phyloP scores from a whole-genome alignment of 441 rosid genomes.

The Theobroma grandiflorum region DNA sequence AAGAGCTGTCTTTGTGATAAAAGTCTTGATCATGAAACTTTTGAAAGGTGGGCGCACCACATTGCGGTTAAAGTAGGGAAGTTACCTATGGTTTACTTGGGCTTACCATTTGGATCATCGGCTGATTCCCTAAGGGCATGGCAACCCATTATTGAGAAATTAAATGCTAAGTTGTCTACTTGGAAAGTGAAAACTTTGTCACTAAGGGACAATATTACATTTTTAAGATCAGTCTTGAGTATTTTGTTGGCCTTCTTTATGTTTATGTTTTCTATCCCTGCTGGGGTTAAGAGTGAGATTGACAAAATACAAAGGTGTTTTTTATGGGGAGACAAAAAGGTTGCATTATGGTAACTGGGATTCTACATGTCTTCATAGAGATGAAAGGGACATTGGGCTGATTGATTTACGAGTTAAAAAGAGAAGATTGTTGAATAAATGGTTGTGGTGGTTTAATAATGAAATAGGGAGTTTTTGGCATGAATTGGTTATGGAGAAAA shows the following conservation, averaged over 20 bases:
- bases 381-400: too few species aligned
- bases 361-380: too few species aligned
- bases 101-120: neutral
- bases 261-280: too few species aligned
- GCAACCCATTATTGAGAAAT: neutral
- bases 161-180: neutral
- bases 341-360: too few species aligned
- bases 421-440: too few species aligned
- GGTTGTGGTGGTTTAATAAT: too few species aligned
- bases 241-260: neutral
- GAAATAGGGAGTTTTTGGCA: too few species aligned
- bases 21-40: rapidly evolving
- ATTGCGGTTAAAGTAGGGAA: too few species aligned
- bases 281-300: too few species aligned
- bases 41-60: neutral
- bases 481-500: neutral
- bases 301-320: too few species aligned
- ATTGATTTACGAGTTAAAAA: too few species aligned
- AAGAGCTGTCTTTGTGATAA: neutral
- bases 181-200: neutral
- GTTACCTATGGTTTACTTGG: neutral
- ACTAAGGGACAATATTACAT: neutral
- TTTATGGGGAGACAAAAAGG: too few species aligned
- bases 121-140: neutral
- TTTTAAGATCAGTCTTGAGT: neutral